Percentiles rank a stretch among this genome's conserved stretches.
Conservation (phyloP, 768 basidiomycete species). For the Neoboletus subvelutipes region DNA sequence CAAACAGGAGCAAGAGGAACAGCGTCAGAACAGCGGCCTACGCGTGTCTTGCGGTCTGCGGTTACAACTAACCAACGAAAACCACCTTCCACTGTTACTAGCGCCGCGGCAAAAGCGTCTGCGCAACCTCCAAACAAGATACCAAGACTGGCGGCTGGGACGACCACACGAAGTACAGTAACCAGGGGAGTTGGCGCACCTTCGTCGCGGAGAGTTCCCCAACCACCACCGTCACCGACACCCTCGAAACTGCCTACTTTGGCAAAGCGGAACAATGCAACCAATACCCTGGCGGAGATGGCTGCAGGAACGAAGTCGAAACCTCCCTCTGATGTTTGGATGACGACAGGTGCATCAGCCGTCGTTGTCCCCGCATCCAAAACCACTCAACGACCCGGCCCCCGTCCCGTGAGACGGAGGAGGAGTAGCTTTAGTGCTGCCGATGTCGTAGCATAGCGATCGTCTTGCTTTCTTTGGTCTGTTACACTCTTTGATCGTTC, state of each 20-base stretch:
- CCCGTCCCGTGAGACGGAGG: conserved; percentile 70
- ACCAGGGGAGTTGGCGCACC: conserved; percentile 33
- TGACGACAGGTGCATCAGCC: conserved; percentile 64
- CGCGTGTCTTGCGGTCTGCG: conserved; percentile 73
- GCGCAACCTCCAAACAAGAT: conserved; percentile 63
- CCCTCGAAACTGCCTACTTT: conserved; percentile 80
- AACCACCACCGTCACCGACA: conserved; percentile 60
- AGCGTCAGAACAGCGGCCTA: conserved; percentile 69
- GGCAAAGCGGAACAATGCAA: conserved; percentile 48
- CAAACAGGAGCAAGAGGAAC: conserved; percentile 49
- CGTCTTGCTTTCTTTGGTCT: conserved; percentile 16
- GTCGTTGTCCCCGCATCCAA: conserved; percentile 74
- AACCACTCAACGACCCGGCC: conserved; percentile 63
- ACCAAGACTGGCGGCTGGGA: conserved; percentile 58
- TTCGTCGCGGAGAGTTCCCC: conserved; percentile 37
- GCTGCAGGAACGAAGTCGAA: conserved; percentile 39
- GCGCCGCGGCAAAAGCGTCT: conserved; percentile 39
- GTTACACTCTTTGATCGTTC: not conserved
- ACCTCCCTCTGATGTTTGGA: conserved; percentile 63
- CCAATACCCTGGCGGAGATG: conserved; percentile 52
- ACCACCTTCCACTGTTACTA: conserved; percentile 40
- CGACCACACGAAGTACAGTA: conserved; percentile 49
- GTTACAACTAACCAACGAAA: conserved; percentile 54
- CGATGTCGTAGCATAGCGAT: conserved; percentile 70
- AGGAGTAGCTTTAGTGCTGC: conserved; percentile 87